Percentiles rank a stretch among this genome's conserved stretches.
Conservation (phyloP, 2,329 filamentous ascomycete species). For the Aspergillus transmontanensis region DNA sequence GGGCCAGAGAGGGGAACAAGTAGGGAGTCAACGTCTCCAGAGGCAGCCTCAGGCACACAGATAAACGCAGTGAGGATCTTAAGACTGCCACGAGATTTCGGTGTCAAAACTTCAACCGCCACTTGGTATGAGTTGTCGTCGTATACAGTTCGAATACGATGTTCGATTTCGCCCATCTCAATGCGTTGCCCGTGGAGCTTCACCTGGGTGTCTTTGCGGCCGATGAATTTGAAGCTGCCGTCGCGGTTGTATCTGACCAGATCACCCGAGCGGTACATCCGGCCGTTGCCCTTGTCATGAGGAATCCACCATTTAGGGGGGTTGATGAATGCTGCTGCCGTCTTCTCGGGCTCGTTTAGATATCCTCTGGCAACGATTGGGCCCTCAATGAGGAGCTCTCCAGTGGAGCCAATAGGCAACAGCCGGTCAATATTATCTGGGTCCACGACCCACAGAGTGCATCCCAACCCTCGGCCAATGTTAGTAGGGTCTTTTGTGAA, state of each 20-base stretch:
- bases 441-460: conserved; percentile 8
- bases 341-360: conserved; percentile 20
- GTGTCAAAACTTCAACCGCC: neutral
- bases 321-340: conserved; percentile 23
- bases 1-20: neutral
- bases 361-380: conserved; percentile 7
- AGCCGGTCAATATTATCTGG: neutral
- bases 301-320: conserved; percentile 23
- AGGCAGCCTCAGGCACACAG: neutral
- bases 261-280: conserved; percentile 33
- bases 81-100: neutral
- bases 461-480: conserved; percentile 6
- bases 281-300: conserved; percentile 1
- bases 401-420: conserved; percentile 6
- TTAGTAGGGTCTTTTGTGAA: neutral
- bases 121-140: neutral
- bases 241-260: conserved; percentile 27
- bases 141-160: neutral
- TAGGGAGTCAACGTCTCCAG: neutral
- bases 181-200: conserved; percentile 13
- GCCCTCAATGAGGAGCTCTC: conserved; percentile 10
- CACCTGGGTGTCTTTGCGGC: conserved; percentile 10
- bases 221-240: conserved; percentile 17
- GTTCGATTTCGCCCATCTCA: conserved; percentile 11
- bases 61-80: neutral